phyloP scores from a whole-genome alignment of 148 eudicot genomes.

The Selenicereus undatus region DNA sequence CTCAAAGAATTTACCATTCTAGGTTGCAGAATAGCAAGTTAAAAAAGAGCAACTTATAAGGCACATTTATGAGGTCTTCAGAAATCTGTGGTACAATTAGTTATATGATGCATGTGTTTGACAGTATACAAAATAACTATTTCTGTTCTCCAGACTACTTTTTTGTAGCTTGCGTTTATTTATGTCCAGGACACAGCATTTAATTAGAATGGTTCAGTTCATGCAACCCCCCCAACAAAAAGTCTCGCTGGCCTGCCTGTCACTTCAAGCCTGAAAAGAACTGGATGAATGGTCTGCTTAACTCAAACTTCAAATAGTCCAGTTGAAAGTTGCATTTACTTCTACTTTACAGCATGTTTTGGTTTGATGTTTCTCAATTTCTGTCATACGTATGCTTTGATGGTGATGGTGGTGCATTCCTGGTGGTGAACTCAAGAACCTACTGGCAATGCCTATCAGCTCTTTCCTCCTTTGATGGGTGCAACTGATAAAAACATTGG shows the following conservation, averaged over 20 bases:
- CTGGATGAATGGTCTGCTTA: slow-evolving; percentile 32
- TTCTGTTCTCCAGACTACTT: slow-evolving; percentile 2
- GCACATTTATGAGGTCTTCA: not conserved
- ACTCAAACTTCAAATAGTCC: not conserved
- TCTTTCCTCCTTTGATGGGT: not conserved
- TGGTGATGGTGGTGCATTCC: not conserved
- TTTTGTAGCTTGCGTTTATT: slow-evolving; percentile 6
- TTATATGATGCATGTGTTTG: not conserved
- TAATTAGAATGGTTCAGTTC: not conserved
- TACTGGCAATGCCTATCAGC: slow-evolving; percentile 30
- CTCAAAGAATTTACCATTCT: not conserved
- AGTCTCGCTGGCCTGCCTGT: slow-evolving; percentile 27
- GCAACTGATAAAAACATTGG: not conserved
- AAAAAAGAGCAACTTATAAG: not conserved
- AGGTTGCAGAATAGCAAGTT: not conserved
- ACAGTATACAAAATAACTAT: not conserved
- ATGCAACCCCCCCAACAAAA: not conserved
- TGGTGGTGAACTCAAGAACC: slow-evolving; percentile 31
- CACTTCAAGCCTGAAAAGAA: slow-evolving; percentile 32
- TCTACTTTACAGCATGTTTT: not conserved
- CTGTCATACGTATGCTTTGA: not conserved
- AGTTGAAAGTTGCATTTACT: not conserved
- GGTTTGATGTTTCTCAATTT: not conserved
- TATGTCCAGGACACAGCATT: slow-evolving; percentile 7
- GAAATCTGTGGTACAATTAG: not conserved